Conservation (phyloP, 306 rosid genomes). For the Ammopiptanthus mongolicus region DNA sequence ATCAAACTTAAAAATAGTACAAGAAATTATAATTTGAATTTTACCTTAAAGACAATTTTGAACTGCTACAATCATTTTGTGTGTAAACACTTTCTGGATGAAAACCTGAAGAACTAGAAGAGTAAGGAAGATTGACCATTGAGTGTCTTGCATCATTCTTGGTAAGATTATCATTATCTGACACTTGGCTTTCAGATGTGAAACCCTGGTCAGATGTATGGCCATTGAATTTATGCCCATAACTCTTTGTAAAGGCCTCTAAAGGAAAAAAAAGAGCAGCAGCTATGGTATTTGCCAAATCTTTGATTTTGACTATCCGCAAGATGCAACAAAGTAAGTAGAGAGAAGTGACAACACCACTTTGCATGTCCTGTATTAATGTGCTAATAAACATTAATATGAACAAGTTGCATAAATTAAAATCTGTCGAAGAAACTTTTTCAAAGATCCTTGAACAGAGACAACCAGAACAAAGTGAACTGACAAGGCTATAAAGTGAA, state of each 20-base stretch:
- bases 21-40: background rate
- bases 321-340: slow-evolving; percentile 86
- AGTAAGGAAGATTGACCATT: slow-evolving; percentile 27
- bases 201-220: slow-evolving; percentile 32
- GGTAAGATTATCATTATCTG: slow-evolving; percentile 26
- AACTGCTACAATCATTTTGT: slow-evolving; percentile 37
- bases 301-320: slow-evolving; percentile 86
- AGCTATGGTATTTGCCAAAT: slow-evolving; percentile 80
- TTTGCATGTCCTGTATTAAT: slow-evolving; percentile 60
- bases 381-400: slow-evolving; percentile 43
- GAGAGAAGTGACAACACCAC: slow-evolving; percentile 70
- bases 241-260: slow-evolving; percentile 47
- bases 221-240: slow-evolving; percentile 50
- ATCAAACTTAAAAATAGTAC: background rate
- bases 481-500: slow-evolving; percentile 21
- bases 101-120: slow-evolving; percentile 44
- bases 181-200: slow-evolving; percentile 35
- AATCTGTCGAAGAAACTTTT: background rate
- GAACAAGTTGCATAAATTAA: slow-evolving; percentile 13
- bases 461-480: slow-evolving; percentile 7
- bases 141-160: slow-evolving; percentile 26
- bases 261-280: slow-evolving; percentile 77
- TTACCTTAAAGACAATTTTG: slow-evolving; percentile 67
- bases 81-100: slow-evolving; percentile 26
- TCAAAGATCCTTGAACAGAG: slow-evolving; percentile 7